Conservation (phyloP, 352 stramenopile genomes). For the Globisporangium middletonii region DNA sequence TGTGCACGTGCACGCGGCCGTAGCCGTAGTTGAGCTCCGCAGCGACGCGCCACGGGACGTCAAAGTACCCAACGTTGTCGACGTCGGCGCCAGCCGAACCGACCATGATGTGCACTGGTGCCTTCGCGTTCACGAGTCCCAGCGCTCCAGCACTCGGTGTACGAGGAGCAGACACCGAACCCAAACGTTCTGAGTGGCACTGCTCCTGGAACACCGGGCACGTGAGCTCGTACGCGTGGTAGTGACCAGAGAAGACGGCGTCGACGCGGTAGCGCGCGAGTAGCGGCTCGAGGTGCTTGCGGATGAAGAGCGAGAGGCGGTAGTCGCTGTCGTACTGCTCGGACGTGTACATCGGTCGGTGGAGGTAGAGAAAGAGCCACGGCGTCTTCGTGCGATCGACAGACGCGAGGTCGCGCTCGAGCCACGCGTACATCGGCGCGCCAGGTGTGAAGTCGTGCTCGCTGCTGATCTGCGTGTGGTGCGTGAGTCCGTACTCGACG, state of each 20-base stretch:
- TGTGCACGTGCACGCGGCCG: constrained; percentile 31
- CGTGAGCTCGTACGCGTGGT: constrained; percentile 26
- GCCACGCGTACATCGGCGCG: constrained; percentile 85
- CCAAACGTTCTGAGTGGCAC: constrained; percentile 10
- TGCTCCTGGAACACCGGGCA: constrained; percentile 19
- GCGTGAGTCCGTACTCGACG: constrained; percentile 78
- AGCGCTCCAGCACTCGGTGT: constrained; percentile 2
- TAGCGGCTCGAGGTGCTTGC: constrained; percentile 36
- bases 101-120: constrained; percentile 35
- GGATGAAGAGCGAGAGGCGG: constrained; percentile 30
- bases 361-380: constrained; percentile 89
- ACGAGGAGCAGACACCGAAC: too few species aligned
- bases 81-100: constrained; percentile 34
- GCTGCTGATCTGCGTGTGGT: constrained; percentile 86
- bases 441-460: constrained; percentile 87
- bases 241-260: constrained; percentile 23
- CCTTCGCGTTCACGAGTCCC: constrained; percentile 5
- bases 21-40: constrained; percentile 30
- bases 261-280: constrained; percentile 15
- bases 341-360: constrained; percentile 83
- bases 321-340: constrained; percentile 30
- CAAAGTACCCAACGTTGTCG: constrained; percentile 26
- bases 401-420: constrained; percentile 67
- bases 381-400: constrained; percentile 85
- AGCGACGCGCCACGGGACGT: constrained; percentile 17